phyloP scores from a whole-genome alignment of 1,139 yeast genomes.

The Nakaseomyces bracarensis region DNA sequence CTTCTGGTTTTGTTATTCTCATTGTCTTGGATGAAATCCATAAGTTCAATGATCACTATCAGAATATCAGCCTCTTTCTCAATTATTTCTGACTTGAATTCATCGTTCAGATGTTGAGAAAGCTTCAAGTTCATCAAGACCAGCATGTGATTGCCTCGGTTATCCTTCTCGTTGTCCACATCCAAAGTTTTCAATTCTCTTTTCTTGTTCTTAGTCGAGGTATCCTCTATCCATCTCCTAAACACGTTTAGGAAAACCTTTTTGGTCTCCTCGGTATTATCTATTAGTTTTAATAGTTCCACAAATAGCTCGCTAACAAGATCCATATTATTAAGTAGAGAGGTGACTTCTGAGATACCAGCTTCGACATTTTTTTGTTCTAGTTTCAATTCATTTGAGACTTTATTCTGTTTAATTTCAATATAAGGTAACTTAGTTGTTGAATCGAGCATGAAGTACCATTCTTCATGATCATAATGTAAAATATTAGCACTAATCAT shows the following conservation, averaged over 20 bases:
- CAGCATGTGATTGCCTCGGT: slow-evolving; percentile 44
- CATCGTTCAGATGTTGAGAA: slow-evolving; percentile 53
- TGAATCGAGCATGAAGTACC: slow-evolving; percentile 40
- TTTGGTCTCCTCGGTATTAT: slow-evolving; percentile 43
- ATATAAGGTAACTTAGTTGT: slow-evolving; percentile 53
- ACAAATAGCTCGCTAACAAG: slow-evolving; percentile 40
- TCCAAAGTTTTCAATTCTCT: neutral
- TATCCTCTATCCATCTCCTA: slow-evolving; percentile 47
- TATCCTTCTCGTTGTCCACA: slow-evolving; percentile 21
- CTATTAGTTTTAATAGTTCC: slow-evolving; percentile 43
- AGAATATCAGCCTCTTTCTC: slow-evolving; percentile 56
- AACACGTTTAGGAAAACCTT: slow-evolving; percentile 45
- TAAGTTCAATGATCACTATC: slow-evolving; percentile 44
- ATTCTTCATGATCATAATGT: slow-evolving; percentile 38
- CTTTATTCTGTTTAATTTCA: slow-evolving; percentile 19
- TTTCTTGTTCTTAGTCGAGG: slow-evolving; percentile 11
- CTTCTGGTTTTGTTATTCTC: slow-evolving; percentile 17
- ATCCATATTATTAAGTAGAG: slow-evolving; percentile 45
- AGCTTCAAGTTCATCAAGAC: slow-evolving; percentile 55
- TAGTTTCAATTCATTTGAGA: slow-evolving; percentile 13
- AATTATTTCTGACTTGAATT: slow-evolving; percentile 53
- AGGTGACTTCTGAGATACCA: neutral
- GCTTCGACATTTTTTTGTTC: slow-evolving; percentile 18
- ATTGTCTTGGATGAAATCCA: slow-evolving; percentile 27
- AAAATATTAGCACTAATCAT: slow-evolving; percentile 39